These are phyloP conservation scores for Vaccinium vitisidaea DNA, from an alignment of 148 eudicot species.

Conservation along the genomic window DNA sequence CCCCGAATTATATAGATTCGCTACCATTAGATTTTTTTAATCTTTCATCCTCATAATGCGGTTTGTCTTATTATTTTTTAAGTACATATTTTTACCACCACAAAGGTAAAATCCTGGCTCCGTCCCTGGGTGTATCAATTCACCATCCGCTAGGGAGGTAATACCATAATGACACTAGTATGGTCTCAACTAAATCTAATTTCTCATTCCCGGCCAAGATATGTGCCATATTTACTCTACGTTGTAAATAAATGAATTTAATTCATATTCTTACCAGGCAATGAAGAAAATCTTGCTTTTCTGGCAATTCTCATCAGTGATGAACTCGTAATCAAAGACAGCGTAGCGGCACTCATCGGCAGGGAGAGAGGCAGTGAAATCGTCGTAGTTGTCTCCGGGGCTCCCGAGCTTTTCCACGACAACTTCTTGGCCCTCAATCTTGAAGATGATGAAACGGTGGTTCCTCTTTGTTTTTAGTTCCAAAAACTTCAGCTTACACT, in stretches of 20 bases:
- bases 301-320: constrained; percentile 77
- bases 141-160: no score
- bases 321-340: constrained; percentile 77
- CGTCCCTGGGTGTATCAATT: no score
- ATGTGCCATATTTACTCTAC: no score
- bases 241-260: background rate
- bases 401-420: constrained; percentile 74
- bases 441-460: constrained; percentile 61
- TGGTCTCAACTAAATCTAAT: no score
- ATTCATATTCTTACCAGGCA: constrained; percentile 56
- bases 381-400: constrained; percentile 60
- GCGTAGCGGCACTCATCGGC: constrained; percentile 83
- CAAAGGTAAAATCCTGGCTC: no score
- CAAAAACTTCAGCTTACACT: constrained; percentile 68
- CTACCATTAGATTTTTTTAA: no score
- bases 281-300: constrained; percentile 91
- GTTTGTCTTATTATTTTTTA: no score
- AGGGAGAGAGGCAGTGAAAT: constrained; percentile 68
- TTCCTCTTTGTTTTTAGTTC: constrained; percentile 68
- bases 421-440: constrained; percentile 70
- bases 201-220: no score
- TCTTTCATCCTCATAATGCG: no score
- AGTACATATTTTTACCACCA: no score
- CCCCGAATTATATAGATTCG: no score
- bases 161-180: background rate